Base-by-base conservation (phyloP, 805 yeast genomes). In the Ogataea salicorniae region DNA sequence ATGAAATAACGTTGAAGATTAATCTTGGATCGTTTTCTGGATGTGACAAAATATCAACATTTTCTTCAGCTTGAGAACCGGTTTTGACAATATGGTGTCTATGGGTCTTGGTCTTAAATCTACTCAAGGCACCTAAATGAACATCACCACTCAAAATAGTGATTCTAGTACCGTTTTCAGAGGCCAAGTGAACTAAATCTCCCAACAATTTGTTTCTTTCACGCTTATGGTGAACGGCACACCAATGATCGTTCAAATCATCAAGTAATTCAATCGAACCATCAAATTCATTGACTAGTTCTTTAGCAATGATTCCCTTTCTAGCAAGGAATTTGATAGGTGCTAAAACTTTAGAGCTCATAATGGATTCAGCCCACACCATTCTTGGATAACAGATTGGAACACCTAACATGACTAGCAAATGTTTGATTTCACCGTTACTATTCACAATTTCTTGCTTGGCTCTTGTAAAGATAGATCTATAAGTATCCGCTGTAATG, bases 231-330 rank as follows among this genome's bases (percentile, higher is more conserved):
- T 83, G 78, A 49, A 75, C 75, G 4, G 96, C 84, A 64, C 97
- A 90, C 99, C 99, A 92, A 69, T 92, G 98, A 63, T 92, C 99
- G 61, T 90, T 84, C 66, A 94, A 73, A 64, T 92, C 98, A 62
- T 94, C 98, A 55, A 94, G 74, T 15, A 92, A 79, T 67, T 92
- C 98, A 6, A 92, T 82, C 37, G 85, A 80, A 2, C 97, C 97
- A 62, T 91, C 97, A 60, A 91, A 92, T 56, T 87, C 94, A 61
- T 94, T 92, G 23, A 89, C 89, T 34, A 92, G 67, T 0, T 96
- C 95, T 49, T 76, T 74, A 42, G 81, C 77, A 34, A 83, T 62
- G 37, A 86, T 66, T 2, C 90, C 89, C 48, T 75, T 76, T 46
- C 77, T 72, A 2, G 92, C 79, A 23, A 83, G 56, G 47, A 62